phyloP scores from a whole-genome alignment of 768 basidiomycete species.

The Tephrocybe sp. region DNA sequence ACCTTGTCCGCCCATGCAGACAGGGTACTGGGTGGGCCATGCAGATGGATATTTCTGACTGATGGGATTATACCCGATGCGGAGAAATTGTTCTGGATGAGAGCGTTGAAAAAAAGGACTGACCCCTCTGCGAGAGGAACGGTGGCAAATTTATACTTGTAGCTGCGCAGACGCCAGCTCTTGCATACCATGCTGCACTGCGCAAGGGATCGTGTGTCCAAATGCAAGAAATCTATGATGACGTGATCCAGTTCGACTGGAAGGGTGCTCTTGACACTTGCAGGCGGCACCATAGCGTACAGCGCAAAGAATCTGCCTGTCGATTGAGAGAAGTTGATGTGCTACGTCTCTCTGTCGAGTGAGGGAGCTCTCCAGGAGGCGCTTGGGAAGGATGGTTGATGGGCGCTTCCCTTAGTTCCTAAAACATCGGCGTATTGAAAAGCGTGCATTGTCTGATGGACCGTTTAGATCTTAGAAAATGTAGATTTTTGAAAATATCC shows the following conservation, averaged over 20 bases:
- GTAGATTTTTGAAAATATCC: too few relatives aligned
- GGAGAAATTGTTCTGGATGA: slow-evolving; percentile 21
- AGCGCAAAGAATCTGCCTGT: neutral
- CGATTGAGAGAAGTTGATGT: neutral
- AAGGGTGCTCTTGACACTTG: slow-evolving; percentile 5
- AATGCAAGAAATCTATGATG: slow-evolving; percentile 21
- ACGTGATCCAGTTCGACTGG: slow-evolving; percentile 24
- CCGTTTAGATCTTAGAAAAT: too few relatives aligned
- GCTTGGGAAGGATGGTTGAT: neutral
- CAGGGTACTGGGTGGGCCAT: slow-evolving; percentile 6
- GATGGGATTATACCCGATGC: slow-evolving; percentile 18
- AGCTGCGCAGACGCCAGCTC: slow-evolving; percentile 23
- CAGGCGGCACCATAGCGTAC: slow-evolving; percentile 1
- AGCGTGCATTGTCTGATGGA: neutral
- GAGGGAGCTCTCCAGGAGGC: too few relatives aligned
- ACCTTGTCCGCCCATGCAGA: slow-evolving; percentile 8
- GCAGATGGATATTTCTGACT: slow-evolving; percentile 14
- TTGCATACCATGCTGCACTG: slow-evolving; percentile 21
- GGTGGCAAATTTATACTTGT: slow-evolving; percentile 19
- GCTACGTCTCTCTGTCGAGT: too few relatives aligned
- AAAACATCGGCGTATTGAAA: slow-evolving; percentile 6
- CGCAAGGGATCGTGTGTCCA: slow-evolving; percentile 14
- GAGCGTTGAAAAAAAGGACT: slow-evolving; percentile 12
- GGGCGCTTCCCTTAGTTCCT: slow-evolving; percentile 6
- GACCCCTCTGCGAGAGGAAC: slow-evolving; percentile 17